Base-by-base conservation (phyloP, 345 rosid genomes). In the Pugionium cornutum region DNA sequence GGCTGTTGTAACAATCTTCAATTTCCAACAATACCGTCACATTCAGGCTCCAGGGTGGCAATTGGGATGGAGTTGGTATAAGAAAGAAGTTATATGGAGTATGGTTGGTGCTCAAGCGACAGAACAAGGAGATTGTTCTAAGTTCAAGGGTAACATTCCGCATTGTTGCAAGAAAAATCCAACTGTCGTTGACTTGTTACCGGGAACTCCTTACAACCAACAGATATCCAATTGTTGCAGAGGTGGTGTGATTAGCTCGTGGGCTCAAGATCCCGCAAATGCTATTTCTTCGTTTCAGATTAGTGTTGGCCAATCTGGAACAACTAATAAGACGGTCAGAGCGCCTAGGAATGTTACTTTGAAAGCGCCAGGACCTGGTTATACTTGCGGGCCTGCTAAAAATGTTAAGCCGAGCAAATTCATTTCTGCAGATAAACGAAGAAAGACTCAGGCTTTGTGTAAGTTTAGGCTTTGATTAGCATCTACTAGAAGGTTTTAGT, bases 41-140 rank as follows among this genome's bases (percentile, higher is more conserved):
- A 83, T 92, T 25, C 76, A 84, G 41, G 66, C 84, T 1, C 98
- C 98, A 0, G 97, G 98, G 46, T 89, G 98, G 98, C 58, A 80
- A 43, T 56, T 89, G 46, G 89, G 89, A 53, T 92, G 98, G 97
- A 81, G 66, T 52, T 92, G 98, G 98, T 55, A 57, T 2, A 83
- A 84, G 79, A 87, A 82, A 36, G 98, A 92, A 81, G 89, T 89
- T 6, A 84, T 92, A 76, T 87, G 97, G 97, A 64, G 18, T 55
- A 82, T 87, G 88, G 0, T 79, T 64, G 98, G 97, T 32, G 97
- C 79, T 1, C 88, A 92, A 72, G 46, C 96, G 7, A 89, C 91
- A 1, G 95, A 87, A 11, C 97, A 89, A 71, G 97, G 98, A 9
- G 96, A 92, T 73, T 92, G 98, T 73, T 89, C 97, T 0, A 88